These are phyloP conservation scores for Silybum marianum DNA, from an alignment of 129 eudicot genomes.

Conservation along the genomic window DNA sequence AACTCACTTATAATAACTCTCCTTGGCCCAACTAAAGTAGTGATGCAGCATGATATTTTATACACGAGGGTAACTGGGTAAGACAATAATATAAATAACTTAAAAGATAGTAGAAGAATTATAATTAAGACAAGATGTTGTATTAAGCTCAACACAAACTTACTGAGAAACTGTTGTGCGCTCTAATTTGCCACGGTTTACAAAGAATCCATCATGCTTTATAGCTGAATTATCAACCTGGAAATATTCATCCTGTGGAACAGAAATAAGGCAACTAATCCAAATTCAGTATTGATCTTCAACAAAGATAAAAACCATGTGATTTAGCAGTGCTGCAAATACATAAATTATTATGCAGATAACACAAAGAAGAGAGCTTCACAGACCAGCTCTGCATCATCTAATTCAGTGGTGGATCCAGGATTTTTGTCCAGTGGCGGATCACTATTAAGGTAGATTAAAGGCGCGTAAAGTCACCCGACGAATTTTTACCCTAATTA, in stretches of 20 bases:
- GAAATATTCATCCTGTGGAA: slow-evolving; percentile 90
- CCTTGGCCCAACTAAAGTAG: background rate
- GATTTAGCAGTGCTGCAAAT: background rate
- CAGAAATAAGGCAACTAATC: slow-evolving; percentile 1
- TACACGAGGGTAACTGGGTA: background rate
- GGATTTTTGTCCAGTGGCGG: too few species aligned
- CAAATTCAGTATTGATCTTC: background rate
- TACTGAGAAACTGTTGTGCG: slow-evolving; percentile 58
- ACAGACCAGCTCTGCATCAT: slow-evolving; percentile 89
- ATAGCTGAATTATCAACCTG: slow-evolving; percentile 93
- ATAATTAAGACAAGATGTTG: background rate
- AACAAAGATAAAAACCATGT: too few species aligned
- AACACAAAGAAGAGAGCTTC: background rate
- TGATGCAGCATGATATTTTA: background rate
- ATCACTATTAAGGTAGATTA: too few species aligned
- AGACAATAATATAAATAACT: too few species aligned
- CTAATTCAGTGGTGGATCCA: too few species aligned
- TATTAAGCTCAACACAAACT: too few species aligned
- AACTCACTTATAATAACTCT: background rate
- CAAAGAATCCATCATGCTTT: slow-evolving; percentile 98
- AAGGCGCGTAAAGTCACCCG: too few species aligned
- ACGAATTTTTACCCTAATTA: too few species aligned
- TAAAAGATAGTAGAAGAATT: background rate
- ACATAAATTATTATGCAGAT: background rate
- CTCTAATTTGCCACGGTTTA: slow-evolving; percentile 91